These are phyloP conservation scores for Arachis stenosperma DNA, from an alignment of 306 rosid genomes.

Conservation along the genomic window DNA sequence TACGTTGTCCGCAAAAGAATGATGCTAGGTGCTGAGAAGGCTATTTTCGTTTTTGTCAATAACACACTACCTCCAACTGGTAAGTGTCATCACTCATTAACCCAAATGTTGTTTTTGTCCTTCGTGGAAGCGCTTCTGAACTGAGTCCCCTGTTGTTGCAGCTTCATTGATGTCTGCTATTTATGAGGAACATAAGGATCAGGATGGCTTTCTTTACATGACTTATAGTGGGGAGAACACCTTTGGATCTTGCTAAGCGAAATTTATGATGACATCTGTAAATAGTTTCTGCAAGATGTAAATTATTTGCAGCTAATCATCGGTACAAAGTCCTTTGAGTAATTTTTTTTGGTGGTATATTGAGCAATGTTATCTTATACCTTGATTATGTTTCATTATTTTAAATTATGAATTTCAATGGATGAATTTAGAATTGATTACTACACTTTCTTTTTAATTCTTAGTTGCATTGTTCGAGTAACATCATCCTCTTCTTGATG, in stretches of 20 bases:
- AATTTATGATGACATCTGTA: constrained; percentile 42
- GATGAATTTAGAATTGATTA: constrained; percentile 12
- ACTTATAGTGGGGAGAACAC: constrained; percentile 96
- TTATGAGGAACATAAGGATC: constrained; percentile 86
- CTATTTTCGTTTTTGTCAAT: constrained; percentile 80
- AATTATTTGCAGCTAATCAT: constrained; percentile 41
- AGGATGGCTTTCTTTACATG: constrained; percentile 97
- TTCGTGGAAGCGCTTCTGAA: constrained; percentile 4
- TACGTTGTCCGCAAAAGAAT: constrained; percentile 92
- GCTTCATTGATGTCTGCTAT: constrained; percentile 83
- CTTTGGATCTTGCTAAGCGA: constrained; percentile 60
- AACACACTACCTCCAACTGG: constrained; percentile 85
- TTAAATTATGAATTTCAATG: constrained; percentile 12
- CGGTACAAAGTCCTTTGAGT: constrained; percentile 29
- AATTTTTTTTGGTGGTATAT: too few relatives aligned
- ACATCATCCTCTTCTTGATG: constrained; percentile 12
- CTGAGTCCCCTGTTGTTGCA: constrained; percentile 45
- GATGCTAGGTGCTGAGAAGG: constrained; percentile 83
- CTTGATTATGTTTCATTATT: constrained; percentile 5
- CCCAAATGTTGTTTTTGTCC: background rate
- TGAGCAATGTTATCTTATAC: constrained; percentile 4
- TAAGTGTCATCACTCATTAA: constrained; percentile 39
- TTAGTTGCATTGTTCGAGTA: background rate
- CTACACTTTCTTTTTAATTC: background rate
- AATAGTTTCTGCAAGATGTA: constrained; percentile 47